Conservation (phyloP, 306 rosid genomes). For the Prunus padus region DNA sequence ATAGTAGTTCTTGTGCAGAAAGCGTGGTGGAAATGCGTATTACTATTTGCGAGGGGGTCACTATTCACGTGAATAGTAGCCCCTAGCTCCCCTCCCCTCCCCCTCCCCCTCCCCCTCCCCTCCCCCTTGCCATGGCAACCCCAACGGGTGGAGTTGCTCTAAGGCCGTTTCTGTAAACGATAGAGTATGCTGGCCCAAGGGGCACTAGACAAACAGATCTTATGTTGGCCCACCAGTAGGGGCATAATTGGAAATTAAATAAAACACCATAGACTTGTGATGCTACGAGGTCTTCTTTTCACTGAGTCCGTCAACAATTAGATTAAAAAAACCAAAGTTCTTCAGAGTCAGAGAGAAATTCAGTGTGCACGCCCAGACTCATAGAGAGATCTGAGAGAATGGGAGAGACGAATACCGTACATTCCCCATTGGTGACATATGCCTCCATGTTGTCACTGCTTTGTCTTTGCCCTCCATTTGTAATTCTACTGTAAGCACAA, state of each 20-base stretch:
- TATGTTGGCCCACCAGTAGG: neutral
- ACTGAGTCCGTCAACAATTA: neutral
- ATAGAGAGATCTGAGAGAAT: slow-evolving; percentile 18
- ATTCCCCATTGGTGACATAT: slow-evolving; percentile 78
- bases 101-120: no score
- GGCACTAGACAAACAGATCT: no score
- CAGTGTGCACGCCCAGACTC: neutral
- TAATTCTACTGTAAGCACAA: slow-evolving; percentile 60
- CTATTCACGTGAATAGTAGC: no score
- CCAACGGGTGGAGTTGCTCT: no score
- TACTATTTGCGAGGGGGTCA: no score
- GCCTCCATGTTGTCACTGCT: slow-evolving; percentile 76
- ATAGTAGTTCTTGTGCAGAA: no score
- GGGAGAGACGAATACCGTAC: slow-evolving; percentile 65
- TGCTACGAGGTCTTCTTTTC: neutral
- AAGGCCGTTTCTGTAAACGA: no score
- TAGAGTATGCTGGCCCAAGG: no score
- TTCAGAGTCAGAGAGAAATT: no score
- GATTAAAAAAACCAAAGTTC: neutral
- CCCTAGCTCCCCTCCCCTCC: no score
- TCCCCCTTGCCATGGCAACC: no score
- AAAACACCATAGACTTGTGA: neutral
- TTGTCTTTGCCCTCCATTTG: slow-evolving; percentile 87
- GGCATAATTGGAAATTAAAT: neutral
- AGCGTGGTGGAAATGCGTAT: no score